phyloP scores from a whole-genome alignment of 768 basidiomycete species.

The Artomyces pyxidatus region DNA sequence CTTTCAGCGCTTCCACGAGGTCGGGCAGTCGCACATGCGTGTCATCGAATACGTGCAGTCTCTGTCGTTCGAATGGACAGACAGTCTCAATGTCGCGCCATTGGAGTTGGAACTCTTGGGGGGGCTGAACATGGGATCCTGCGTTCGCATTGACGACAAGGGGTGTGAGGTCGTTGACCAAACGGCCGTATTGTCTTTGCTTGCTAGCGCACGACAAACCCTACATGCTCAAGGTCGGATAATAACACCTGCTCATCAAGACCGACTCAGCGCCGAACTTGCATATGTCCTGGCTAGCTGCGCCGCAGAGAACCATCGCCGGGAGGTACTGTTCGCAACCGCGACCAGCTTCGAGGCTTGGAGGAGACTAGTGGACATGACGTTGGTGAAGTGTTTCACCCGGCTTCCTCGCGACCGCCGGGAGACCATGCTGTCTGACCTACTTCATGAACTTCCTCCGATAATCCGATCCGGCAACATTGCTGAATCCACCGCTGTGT shows the following conservation, averaged over 20 bases:
- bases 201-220: slow-evolving; percentile 49
- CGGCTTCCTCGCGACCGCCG: slow-evolving; percentile 74
- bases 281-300: slow-evolving; percentile 77
- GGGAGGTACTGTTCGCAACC: slow-evolving; percentile 68
- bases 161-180: slow-evolving; percentile 84
- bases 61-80: slow-evolving; percentile 83
- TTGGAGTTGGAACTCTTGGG: slow-evolving; percentile 57
- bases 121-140: slow-evolving; percentile 60
- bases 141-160: slow-evolving; percentile 54
- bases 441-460: slow-evolving; percentile 73
- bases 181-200: slow-evolving; percentile 58
- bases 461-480: slow-evolving; percentile 58
- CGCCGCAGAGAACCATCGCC: slow-evolving; percentile 80
- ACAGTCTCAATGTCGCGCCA: slow-evolving; percentile 53
- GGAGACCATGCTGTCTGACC: slow-evolving; percentile 85
- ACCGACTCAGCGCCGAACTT: slow-evolving; percentile 62
- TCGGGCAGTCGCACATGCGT: slow-evolving; percentile 76
- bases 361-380: slow-evolving; percentile 78
- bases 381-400: slow-evolving; percentile 79
- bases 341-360: slow-evolving; percentile 73
- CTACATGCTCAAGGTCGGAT: slow-evolving; percentile 64
- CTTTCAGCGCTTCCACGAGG: slow-evolving; percentile 55
- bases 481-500: slow-evolving; percentile 65
- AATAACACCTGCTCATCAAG: slow-evolving; percentile 50
- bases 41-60: slow-evolving; percentile 87